A percentile compares a stretch with the other conserved stretches of the same genome.
Evolutionary conservation across 305 asterid genomes (phyloP).

Genomic region (Fraxinus greggii): DNA sequence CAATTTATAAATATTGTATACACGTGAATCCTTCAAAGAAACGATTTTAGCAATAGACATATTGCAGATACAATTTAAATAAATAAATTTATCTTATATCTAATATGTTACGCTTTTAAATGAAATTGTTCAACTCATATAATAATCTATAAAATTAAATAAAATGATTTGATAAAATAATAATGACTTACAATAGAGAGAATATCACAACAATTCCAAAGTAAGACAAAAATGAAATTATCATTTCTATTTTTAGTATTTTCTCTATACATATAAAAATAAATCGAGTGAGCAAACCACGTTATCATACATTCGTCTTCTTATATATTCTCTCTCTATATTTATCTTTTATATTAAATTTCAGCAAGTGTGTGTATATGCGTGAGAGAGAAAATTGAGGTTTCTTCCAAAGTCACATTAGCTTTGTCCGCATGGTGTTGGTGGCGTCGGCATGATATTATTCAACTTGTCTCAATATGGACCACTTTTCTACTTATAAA

Average conservation of each 20-base stretch:
- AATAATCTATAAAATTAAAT: background rate
- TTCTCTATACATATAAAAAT: background rate
- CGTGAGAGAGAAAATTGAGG: background rate
- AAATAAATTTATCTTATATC: background rate
- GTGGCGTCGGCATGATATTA: slow-evolving; percentile 49
- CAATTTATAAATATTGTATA: background rate
- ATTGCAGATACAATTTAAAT: background rate
- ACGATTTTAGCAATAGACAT: background rate
- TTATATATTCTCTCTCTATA: background rate
- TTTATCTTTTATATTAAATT: background rate
- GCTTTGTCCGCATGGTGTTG: slow-evolving; percentile 45
- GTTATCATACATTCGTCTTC: background rate
- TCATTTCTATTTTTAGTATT: background rate
- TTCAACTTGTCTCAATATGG: slow-evolving; percentile 53
- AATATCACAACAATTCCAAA: background rate
- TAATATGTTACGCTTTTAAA: background rate
- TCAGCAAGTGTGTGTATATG: background rate
- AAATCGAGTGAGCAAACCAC: background rate
- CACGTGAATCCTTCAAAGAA: background rate
- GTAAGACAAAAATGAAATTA: background rate
- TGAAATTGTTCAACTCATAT: background rate
- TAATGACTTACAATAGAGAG: background rate
- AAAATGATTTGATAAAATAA: background rate
- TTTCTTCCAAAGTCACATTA: slow-evolving; percentile 13
- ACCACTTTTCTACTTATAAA: slow-evolving; percentile 27